Evolutionary conservation across 352 stramenopile species (phyloP), one percentile per base, ranked within the genome.

Genomic region (Pythium aristosporum): DNA sequence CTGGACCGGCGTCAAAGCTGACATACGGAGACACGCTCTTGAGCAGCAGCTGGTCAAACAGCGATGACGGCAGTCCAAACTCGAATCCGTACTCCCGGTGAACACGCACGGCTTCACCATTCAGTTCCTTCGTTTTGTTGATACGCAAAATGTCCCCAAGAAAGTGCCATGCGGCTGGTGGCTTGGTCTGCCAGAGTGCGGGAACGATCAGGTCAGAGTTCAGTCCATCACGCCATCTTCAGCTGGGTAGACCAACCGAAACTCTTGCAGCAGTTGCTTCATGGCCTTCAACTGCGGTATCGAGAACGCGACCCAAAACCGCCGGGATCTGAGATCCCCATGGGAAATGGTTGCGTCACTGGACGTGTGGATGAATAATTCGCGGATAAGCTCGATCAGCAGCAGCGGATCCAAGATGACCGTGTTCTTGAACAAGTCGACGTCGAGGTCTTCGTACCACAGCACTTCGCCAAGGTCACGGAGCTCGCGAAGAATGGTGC

Each of bases 21-120:
- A 32, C 18, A 32, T 34, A 3, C n/a, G 46, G 46, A 9, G 9
- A 34, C 20, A 28, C 25, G 7, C 44, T 65, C 15, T 34, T 18
- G 43, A 68, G 54, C 0, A 49, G 48, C 34, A 72, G 23, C 12
- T 65, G 57, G 16, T 68, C 65, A 25, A 65, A 72, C 1, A 72
- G 15, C 18, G 56, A 60, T 23, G 63, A 47, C 5, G 60, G 59
- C 7, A 68, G 55, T 0, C 55, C 51, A 18, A 47, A 21, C 16
- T 63, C 47, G 25, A 72, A 68, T 4, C 37, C 28, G 36, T 65
- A 72, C 23, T 72, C 59, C 53, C 65, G 68, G 28, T 50, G 48
- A 10, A 68, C 59, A 15, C 32, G 63, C 12, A 16, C 20, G 13
- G 12, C 9, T 43, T 15, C 34, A 2, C 15, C 8, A 2, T 42